Evolutionary conservation across 192 early-diverging fungal species (phyloP).

Genomic region (Funneliformis mosseae): DNA sequence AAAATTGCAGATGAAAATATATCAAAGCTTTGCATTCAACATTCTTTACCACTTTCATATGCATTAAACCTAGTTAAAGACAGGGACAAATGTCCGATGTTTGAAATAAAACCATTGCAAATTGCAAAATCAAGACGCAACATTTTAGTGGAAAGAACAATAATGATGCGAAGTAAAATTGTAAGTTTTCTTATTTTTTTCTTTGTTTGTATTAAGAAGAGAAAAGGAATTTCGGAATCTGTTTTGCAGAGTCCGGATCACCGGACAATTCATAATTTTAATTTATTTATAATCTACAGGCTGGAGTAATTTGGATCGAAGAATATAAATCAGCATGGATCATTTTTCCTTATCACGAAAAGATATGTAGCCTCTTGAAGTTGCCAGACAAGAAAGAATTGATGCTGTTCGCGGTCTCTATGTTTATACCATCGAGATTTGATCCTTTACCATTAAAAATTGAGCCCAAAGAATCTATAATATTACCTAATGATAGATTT

Average conservation of each 20-base stretch:
- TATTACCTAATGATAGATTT: background rate
- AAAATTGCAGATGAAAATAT: background rate
- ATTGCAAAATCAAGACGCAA: background rate
- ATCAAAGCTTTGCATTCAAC: background rate
- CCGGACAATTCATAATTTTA: background rate
- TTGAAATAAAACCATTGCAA: background rate
- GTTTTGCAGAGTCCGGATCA: too few relatives aligned
- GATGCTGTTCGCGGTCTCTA: background rate
- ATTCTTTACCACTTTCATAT: background rate
- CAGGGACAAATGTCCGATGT: background rate
- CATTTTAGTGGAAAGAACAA: background rate
- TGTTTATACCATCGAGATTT: background rate
- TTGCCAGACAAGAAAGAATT: background rate
- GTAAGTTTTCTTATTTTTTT: background rate
- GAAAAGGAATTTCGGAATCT: too few relatives aligned
- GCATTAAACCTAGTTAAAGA: background rate
- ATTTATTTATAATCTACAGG: background rate
- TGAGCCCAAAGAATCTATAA: background rate
- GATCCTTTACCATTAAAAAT: background rate
- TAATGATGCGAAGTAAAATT: constrained; percentile 1
- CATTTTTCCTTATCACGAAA: background rate
- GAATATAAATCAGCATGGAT: background rate
- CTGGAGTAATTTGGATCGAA: background rate
- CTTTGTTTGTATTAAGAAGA: background rate
- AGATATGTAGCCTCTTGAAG: background rate